A percentile compares a stretch with the other conserved stretches of the same genome.
These are phyloP conservation scores for Vaccinium macrocarpon DNA, from an alignment of 148 eudicot genomes.

Conservation along the genomic window DNA sequence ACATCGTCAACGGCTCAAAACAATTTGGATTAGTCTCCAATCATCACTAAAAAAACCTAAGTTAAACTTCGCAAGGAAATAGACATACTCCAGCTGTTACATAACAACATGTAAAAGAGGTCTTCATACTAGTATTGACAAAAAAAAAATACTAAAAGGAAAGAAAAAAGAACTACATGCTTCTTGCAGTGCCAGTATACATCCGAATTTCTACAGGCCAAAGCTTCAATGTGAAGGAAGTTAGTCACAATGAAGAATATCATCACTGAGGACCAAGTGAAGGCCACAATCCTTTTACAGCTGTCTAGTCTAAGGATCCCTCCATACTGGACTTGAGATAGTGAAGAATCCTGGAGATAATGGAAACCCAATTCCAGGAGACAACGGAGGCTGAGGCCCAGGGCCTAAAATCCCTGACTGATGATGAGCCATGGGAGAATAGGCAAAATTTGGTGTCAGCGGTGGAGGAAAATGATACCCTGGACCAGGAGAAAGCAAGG, in stretches of 20 bases:
- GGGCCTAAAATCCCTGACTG: constrained; percentile 76
- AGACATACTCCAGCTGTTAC: constrained; percentile 20
- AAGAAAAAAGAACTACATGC: background rate
- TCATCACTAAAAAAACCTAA: constrained; percentile 23
- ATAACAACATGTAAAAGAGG: constrained; percentile 13
- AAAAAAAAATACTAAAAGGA: background rate
- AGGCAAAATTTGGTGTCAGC: constrained; percentile 68
- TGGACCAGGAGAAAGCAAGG: constrained; percentile 80
- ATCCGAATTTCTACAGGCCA: constrained; percentile 17
- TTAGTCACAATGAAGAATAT: constrained; percentile 6
- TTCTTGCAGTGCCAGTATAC: constrained; percentile 15
- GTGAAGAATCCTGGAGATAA: constrained; percentile 70
- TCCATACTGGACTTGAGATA: constrained; percentile 81
- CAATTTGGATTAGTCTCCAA: constrained; percentile 17
- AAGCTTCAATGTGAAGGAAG: constrained; percentile 13
- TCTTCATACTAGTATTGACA: constrained; percentile 14
- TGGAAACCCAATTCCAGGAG: constrained; percentile 76
- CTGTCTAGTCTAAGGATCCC: constrained; percentile 45
- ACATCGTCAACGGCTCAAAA: constrained; percentile 9
- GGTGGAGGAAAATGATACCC: constrained; percentile 74
- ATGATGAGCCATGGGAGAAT: constrained; percentile 38
- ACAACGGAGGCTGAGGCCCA: constrained; percentile 66
- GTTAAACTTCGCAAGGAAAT: constrained; percentile 11
- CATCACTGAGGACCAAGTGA: constrained; percentile 10
- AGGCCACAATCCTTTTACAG: constrained; percentile 15